Evolutionary conservation across 345 rosid genomes (phyloP).

Genomic region (Eucalyptus camaldulensis): DNA sequence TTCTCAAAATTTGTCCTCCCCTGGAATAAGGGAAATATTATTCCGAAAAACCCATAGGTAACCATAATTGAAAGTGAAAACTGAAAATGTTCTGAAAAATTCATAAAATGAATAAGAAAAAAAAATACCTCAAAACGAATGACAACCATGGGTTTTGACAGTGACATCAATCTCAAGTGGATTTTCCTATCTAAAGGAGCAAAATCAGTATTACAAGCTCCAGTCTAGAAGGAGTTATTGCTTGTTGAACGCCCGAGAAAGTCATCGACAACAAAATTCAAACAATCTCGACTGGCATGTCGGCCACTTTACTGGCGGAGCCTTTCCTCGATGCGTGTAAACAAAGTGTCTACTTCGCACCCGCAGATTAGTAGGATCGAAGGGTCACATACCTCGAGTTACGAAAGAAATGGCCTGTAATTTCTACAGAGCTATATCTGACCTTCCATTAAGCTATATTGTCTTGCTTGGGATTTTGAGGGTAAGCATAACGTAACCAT

Average conservation of each 20-base stretch:
- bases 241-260: not conserved
- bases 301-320: not conserved
- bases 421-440: not conserved
- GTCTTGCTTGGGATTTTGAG: not conserved
- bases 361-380: not conserved
- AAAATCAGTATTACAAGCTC: not conserved
- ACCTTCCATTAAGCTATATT: not conserved
- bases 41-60: not conserved
- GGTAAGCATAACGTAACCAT: not conserved
- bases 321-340: not conserved
- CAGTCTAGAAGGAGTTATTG: not conserved
- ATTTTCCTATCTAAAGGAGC: not conserved
- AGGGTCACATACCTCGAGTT: not conserved
- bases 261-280: not conserved
- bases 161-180: not conserved
- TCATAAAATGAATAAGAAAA: not conserved
- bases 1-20: not conserved
- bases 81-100: not conserved
- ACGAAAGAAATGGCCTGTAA: not conserved
- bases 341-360: not conserved
- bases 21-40: not conserved
- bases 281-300: not conserved
- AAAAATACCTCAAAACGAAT: not conserved
- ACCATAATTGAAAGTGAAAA: not conserved
- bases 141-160: not conserved